Evolutionary conservation across 495 filamentous ascomycete species (phyloP), one percentile per base, ranked within the genome.

Genomic region (Saxophila tyrrhenica): DNA sequence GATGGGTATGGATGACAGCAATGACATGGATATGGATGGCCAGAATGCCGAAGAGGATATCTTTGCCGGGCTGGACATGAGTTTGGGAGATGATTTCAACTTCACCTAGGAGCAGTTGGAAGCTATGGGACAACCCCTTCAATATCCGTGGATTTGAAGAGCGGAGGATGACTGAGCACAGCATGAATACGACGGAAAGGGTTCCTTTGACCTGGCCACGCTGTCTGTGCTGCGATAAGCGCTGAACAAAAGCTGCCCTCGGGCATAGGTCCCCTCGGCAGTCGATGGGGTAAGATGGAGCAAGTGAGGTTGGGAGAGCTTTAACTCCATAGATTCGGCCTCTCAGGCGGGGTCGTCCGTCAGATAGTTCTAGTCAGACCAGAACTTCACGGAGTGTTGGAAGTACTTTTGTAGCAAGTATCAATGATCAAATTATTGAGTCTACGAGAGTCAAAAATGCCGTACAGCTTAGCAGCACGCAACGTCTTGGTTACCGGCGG

Each of bases 401-500:
- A 5, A 35, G 29, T 35, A 35, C 13, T 13, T 35, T 35, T 35
- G 29, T 35, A 35, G 29, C 13, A 35, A 13, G n/a, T n/a, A n/a
- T n/a, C n/a, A 35, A 35, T 7, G 29, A 35, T 35, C 29, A 13
- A 7, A 7, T 13, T 35, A 5, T 5, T 7, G 29, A 35, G 29
- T 7, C 5, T 35, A 35, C 7, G n/a, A 8, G n/a, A 44, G 7
- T 5, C 19, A 5, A 44, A 21, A 9, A 71, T 86, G 82, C 77
- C 80, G 8, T 85, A 86, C 69, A 70, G 72, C 39, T 71, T 87
- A 24, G 74, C 73, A 54, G 74, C 72, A 41, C 73, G 79, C 43
- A 86, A 82, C 60, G 77, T 86, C 25, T 74, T 87, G 19, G 69
- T 89, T 47, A 86, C 80, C 0, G 84, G 79, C 19, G 83, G 81